Conservation (phyloP, 2,329 filamentous ascomycete species). For the Alternaria longipes region DNA sequence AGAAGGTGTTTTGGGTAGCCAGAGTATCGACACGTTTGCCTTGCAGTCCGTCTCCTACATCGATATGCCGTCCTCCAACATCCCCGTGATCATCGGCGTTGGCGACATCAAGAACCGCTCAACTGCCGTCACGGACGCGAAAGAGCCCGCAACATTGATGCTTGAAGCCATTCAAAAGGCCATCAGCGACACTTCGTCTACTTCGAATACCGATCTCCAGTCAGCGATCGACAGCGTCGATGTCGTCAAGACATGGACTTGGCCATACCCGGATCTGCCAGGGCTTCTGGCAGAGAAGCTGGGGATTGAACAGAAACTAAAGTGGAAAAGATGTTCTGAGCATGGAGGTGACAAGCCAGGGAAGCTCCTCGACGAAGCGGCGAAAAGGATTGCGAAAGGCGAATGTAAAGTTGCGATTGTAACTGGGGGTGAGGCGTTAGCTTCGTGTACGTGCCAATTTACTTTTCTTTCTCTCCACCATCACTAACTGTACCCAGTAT, state of each 20-base stretch:
- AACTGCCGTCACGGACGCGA: slow-evolving; percentile 60
- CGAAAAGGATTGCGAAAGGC: slow-evolving; percentile 63
- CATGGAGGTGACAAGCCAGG: slow-evolving; percentile 73
- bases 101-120: slow-evolving; percentile 69
- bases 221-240: slow-evolving; percentile 65
- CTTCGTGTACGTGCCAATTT: slow-evolving; percentile 58
- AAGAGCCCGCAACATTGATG: slow-evolving; percentile 69
- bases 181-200: slow-evolving; percentile 59
- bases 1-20: neutral
- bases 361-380: slow-evolving; percentile 70
- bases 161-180: slow-evolving; percentile 63
- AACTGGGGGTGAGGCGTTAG: slow-evolving; percentile 71
- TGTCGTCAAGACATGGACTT: slow-evolving; percentile 71
- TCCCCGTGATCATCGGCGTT: slow-evolving; percentile 69
- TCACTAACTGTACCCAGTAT: slow-evolving; percentile 48
- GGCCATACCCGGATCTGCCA: slow-evolving; percentile 70
- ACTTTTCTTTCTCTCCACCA: neutral
- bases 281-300: slow-evolving; percentile 62
- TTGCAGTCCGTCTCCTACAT: neutral
- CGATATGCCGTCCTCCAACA: neutral
- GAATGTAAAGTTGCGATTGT: slow-evolving; percentile 67
- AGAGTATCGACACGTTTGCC: neutral
- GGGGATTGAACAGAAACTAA: slow-evolving; percentile 55
- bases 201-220: slow-evolving; percentile 50
- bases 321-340: slow-evolving; percentile 61